phyloP scores from a whole-genome alignment of 2,329 filamentous ascomycete species.

The Nemania sp. region DNA sequence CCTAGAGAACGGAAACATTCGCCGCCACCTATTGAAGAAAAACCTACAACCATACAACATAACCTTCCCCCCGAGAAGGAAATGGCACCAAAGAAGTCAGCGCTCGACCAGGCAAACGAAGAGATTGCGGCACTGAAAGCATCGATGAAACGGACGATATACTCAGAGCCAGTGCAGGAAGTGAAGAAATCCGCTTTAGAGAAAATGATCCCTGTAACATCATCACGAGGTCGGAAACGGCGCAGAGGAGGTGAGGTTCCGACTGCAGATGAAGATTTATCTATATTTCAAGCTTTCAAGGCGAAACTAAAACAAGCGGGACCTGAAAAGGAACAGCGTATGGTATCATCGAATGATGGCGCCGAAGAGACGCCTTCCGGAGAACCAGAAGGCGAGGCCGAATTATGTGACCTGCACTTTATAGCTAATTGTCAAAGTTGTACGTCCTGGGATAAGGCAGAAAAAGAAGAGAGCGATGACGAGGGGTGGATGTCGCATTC shows the following conservation, averaged over 20 bases:
- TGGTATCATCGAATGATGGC: slow-evolving; percentile 36
- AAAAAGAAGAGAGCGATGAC: slow-evolving; percentile 65
- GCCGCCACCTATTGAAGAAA: slow-evolving; percentile 39
- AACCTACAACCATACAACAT: slow-evolving; percentile 43
- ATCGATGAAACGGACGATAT: slow-evolving; percentile 78
- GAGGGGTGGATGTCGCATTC: slow-evolving; percentile 88
- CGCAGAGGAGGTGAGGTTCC: slow-evolving; percentile 67
- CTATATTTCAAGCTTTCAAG: slow-evolving; percentile 83
- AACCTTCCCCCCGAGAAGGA: slow-evolving; percentile 56
- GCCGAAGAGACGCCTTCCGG: slow-evolving; percentile 46
- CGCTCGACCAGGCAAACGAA: slow-evolving; percentile 78
- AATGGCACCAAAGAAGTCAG: slow-evolving; percentile 57
- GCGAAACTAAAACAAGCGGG: slow-evolving; percentile 73
- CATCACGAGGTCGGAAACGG: slow-evolving; percentile 77
- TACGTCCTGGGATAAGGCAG: slow-evolving; percentile 79
- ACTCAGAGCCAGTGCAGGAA: slow-evolving; percentile 63
- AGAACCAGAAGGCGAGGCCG: slow-evolving; percentile 74
- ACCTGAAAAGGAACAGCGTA: slow-evolving; percentile 52
- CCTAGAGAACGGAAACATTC: slow-evolving; percentile 39
- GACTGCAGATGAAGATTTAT: slow-evolving; percentile 70
- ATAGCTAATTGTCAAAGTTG: slow-evolving; percentile 96
- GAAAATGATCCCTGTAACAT: slow-evolving; percentile 78
- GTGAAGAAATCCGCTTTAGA: slow-evolving; percentile 77
- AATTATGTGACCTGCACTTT: slow-evolving; percentile 92
- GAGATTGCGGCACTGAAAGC: slow-evolving; percentile 85